Percentiles rank a stretch among this genome's conserved stretches.
Conservation (phyloP, 257 asterid species). For the Prunella vulgaris region DNA sequence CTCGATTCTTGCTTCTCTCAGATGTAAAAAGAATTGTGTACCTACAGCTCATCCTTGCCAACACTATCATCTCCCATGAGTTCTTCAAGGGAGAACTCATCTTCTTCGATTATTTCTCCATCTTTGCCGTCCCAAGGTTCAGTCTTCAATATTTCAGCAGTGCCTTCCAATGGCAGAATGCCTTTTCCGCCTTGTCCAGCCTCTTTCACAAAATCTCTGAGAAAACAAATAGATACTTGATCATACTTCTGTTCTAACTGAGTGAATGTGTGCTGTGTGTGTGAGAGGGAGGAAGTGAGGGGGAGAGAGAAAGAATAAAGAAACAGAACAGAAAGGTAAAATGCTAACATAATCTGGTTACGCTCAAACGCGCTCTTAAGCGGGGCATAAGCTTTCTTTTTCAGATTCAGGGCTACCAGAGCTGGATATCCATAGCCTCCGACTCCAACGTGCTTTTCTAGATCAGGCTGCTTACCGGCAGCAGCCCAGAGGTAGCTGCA, state of each 20-base stretch:
- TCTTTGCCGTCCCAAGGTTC: constrained; percentile 96
- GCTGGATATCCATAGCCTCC: constrained; percentile 99
- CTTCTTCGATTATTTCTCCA: constrained; percentile 84
- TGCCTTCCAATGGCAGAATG: constrained; percentile 49
- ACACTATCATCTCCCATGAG: constrained; percentile 70
- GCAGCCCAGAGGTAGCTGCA: constrained; percentile 92
- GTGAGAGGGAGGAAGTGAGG: not conserved
- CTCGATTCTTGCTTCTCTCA: constrained; percentile 20
- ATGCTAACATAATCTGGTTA: constrained; percentile 61
- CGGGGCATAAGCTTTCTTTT: constrained; percentile 82
- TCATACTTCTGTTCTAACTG: not conserved
- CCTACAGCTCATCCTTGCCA: constrained; percentile 55
- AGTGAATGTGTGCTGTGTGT: too few species aligned
- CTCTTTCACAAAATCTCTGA: constrained; percentile 81
- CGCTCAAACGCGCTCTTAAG: constrained; percentile 77
- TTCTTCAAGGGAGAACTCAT: constrained; percentile 92
- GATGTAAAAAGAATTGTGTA: not conserved
- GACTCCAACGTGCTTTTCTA: constrained; percentile 80
- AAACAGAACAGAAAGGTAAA: not conserved
- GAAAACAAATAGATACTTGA: not conserved
- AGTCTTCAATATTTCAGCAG: constrained; percentile 52
- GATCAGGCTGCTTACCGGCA: constrained; percentile 86
- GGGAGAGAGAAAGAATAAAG: not conserved
- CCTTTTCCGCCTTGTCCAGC: constrained; percentile 92
- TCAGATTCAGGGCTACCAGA: constrained; percentile 72